Percentiles rank a stretch among this genome's conserved stretches.
Conservation (phyloP, 2,329 filamentous ascomycete species). For the Cephalotrichum gorgonifer region DNA sequence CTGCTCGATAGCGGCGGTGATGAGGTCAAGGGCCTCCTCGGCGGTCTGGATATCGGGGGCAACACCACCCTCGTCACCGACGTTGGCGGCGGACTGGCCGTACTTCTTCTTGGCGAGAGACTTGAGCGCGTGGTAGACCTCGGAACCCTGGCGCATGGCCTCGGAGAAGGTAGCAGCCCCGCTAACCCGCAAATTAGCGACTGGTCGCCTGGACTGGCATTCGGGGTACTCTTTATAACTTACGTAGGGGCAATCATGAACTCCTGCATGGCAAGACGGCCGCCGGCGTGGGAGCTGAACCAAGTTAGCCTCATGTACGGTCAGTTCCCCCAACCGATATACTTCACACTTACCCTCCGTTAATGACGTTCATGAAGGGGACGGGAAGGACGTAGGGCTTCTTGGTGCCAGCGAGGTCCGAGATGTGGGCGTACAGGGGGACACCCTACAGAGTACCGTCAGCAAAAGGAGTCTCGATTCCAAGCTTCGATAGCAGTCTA, state of each 20-base stretch:
- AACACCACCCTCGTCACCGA: slow-evolving; percentile 99
- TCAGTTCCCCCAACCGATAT: not conserved
- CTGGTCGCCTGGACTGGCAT: slow-evolving; percentile 4
- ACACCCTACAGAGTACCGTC: slow-evolving; percentile 41
- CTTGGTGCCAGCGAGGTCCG: slow-evolving; percentile 80
- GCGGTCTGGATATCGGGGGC: slow-evolving; percentile 96
- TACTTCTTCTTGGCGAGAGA: slow-evolving; percentile 97
- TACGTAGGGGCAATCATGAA: slow-evolving; percentile 89
- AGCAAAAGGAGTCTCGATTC: not conserved
- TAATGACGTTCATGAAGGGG: slow-evolving; percentile 90
- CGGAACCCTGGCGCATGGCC: slow-evolving; percentile 89
- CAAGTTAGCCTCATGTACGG: slow-evolving; percentile 6
- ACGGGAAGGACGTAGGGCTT: slow-evolving; percentile 85
- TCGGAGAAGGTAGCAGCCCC: slow-evolving; percentile 85
- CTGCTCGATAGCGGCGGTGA: slow-evolving; percentile 86
- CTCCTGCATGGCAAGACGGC: slow-evolving; percentile 88
- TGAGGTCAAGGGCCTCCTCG: slow-evolving; percentile 93
- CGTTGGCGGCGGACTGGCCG: slow-evolving; percentile 96
- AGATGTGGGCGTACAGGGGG: slow-evolving; percentile 80
- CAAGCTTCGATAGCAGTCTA: not conserved
- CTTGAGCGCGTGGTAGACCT: slow-evolving; percentile 99
- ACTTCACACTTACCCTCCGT: slow-evolving; percentile 52
- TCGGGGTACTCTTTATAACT: slow-evolving; percentile 22
- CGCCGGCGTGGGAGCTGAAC: slow-evolving; percentile 81
- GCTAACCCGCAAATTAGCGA: slow-evolving; percentile 27